phyloP scores from a whole-genome alignment of 495 filamentous ascomycete species.

The Aspergillus steynii region DNA sequence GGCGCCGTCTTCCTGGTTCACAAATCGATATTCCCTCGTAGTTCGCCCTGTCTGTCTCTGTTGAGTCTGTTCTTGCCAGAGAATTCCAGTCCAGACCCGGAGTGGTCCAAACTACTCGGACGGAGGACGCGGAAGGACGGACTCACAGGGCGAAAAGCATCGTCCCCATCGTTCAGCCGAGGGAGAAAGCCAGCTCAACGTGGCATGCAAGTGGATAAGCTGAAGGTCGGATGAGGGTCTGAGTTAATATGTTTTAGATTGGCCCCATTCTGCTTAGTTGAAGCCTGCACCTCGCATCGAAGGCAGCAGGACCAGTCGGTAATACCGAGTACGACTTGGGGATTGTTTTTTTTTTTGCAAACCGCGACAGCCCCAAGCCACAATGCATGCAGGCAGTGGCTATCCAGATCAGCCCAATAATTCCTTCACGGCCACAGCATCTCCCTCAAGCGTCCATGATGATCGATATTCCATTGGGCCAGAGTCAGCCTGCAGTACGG shows the following conservation, averaged over 20 bases:
- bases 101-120: too few relatives aligned
- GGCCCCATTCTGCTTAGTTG: neutral
- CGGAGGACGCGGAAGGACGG: neutral
- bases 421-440: too few relatives aligned
- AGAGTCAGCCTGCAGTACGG: neutral
- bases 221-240: neutral
- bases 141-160: neutral
- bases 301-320: too few relatives aligned
- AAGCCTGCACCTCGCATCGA: too few relatives aligned
- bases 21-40: neutral
- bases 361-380: neutral
- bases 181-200: conserved; percentile 1
- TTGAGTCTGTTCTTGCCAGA: neutral
- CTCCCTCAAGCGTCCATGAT: neutral
- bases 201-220: conserved; percentile 16
- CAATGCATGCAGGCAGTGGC: neutral
- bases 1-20: neutral
- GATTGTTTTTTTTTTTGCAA: too few relatives aligned
- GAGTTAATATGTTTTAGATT: neutral
- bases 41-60: neutral
- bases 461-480: neutral
- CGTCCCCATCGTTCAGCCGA: conserved; percentile 9
- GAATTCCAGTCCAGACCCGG: neutral
- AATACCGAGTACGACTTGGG: too few relatives aligned
- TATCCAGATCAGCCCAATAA: too few relatives aligned